Evolutionary conservation across 768 basidiomycete species (phyloP).

Genomic region (Agaricus subrufescens): DNA sequence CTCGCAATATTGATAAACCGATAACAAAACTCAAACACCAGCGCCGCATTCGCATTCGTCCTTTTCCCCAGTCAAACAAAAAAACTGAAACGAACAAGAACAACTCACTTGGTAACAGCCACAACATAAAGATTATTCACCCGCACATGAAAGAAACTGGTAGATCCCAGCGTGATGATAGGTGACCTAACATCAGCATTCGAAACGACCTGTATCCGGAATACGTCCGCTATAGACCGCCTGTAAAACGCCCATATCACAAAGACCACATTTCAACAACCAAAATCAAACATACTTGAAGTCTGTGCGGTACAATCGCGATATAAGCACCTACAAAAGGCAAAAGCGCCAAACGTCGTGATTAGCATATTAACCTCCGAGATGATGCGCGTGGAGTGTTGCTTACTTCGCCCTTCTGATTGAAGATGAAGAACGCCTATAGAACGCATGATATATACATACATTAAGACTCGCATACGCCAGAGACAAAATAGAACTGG

Average conservation of each 20-base stretch:
- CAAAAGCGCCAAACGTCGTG: background rate
- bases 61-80: constrained; percentile 31
- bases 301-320: constrained; percentile 92
- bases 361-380: constrained; percentile 21
- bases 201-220: constrained; percentile 97
- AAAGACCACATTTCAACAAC: background rate
- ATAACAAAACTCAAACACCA: constrained; percentile 98
- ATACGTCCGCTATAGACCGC: constrained; percentile 95
- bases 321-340: constrained; percentile 72
- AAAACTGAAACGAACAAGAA: background rate
- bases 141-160: constrained; percentile 97
- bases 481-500: background rate
- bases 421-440: constrained; percentile 98
- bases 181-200: constrained; percentile 96
- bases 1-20: constrained; percentile 92
- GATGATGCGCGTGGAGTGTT: background rate
- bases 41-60: constrained; percentile 94
- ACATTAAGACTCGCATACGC: background rate
- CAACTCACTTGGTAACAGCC: constrained; percentile 85
- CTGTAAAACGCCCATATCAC: constrained; percentile 32
- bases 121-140: constrained; percentile 95
- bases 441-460: background rate
- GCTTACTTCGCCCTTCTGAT: constrained; percentile 95
- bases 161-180: constrained; percentile 95
- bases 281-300: constrained; percentile 64